phyloP scores from a whole-genome alignment of 257 asterid species.

The Verbascum thapsus region DNA sequence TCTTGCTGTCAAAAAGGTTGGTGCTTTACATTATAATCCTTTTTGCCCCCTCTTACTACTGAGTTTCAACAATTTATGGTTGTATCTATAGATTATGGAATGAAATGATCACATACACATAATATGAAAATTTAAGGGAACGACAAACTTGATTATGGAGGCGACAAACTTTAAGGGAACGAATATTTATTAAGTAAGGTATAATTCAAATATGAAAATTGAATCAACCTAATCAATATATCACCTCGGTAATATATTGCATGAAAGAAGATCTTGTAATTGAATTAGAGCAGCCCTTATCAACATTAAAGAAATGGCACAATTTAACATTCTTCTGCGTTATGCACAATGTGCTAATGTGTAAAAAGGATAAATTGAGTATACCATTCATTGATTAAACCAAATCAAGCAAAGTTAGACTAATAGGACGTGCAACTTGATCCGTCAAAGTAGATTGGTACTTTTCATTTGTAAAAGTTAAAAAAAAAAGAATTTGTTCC shows the following conservation, averaged over 20 bases:
- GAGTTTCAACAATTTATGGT: not conserved
- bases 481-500: slow-evolving; percentile 5
- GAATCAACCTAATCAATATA: not conserved
- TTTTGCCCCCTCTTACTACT: not conserved
- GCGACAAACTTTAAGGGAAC: not conserved
- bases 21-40: not conserved
- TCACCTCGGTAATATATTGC: not conserved
- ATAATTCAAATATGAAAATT: not conserved
- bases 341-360: no score
- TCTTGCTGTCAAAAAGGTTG: slow-evolving; percentile 97
- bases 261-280: no score
- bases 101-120: slow-evolving; percentile 18
- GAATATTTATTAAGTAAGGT: slow-evolving; percentile 13
- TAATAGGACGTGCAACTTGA: not conserved
- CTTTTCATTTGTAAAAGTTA: not conserved
- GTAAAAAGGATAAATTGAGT: no score
- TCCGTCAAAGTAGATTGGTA: not conserved
- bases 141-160: not conserved
- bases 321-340: no score
- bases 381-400: no score
- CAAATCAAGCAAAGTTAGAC: not conserved
- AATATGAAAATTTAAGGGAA: not conserved
- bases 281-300: no score
- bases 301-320: no score
- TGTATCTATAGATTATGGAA: slow-evolving; percentile 5